These are phyloP conservation scores for Aspergillus affinis DNA, from an alignment of 495 filamentous ascomycete genomes.

Conservation along the genomic window DNA sequence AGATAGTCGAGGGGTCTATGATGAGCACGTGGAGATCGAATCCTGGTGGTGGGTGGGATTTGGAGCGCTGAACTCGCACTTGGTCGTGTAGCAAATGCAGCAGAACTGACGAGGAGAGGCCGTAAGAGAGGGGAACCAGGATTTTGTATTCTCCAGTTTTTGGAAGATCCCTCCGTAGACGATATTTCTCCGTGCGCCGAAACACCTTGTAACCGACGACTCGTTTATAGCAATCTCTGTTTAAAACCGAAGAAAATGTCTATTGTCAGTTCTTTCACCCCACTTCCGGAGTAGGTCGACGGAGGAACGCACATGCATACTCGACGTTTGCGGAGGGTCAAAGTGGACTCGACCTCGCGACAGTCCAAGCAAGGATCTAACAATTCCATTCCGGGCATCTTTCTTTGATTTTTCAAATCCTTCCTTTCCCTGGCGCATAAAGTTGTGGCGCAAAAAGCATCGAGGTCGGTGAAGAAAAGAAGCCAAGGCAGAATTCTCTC, in stretches of 20 bases:
- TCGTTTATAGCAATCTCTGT: constrained; percentile 71
- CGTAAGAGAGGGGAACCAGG: constrained; percentile 79
- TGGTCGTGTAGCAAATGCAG: constrained; percentile 73
- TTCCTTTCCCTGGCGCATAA: neutral
- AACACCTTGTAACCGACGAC: constrained; percentile 75
- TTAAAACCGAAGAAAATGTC: neutral
- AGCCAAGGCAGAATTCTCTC: constrained; percentile 23
- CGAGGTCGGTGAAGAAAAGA: constrained; percentile 9
- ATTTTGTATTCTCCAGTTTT: constrained; percentile 50
- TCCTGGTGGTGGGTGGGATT: constrained; percentile 53
- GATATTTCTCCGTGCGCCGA: constrained; percentile 73
- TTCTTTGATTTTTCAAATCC: neutral
- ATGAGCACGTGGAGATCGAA: constrained; percentile 69
- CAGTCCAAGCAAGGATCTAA: constrained; percentile 40
- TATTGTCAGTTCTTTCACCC: constrained; percentile 14
- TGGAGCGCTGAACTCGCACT: constrained; percentile 56
- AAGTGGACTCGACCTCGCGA: constrained; percentile 34
- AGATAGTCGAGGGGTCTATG: constrained; percentile 55
- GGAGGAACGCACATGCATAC: constrained; percentile 47
- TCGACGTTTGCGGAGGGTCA: constrained; percentile 42
- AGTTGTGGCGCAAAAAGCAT: constrained; percentile 3
- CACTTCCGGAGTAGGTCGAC: constrained; percentile 8
- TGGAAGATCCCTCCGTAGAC: constrained; percentile 33
- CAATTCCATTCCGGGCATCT: constrained; percentile 44
- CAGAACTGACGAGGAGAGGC: constrained; percentile 75